These are phyloP conservation scores for Zymoseptoria pseudotritici DNA, from an alignment of 2,329 filamentous ascomycete species.

Conservation along the genomic window DNA sequence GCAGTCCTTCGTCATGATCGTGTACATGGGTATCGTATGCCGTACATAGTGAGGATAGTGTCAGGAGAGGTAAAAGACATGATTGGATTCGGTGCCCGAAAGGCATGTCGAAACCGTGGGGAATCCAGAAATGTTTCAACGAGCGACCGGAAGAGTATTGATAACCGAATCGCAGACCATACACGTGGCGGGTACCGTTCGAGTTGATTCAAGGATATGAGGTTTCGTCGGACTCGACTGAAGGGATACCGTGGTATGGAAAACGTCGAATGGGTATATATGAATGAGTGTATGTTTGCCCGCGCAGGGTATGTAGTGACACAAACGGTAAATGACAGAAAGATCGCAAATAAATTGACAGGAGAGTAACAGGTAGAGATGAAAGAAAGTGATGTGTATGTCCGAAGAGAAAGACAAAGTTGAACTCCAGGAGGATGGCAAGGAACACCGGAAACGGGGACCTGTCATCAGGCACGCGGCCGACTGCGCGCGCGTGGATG, in stretches of 20 bases:
- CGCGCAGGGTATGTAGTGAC: neutral
- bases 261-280: neutral
- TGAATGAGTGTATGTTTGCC: neutral
- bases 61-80: neutral
- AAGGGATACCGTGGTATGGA: neutral
- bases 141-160: neutral
- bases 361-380: neutral
- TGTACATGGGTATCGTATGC: constrained; percentile 1
- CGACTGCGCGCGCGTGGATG: neutral
- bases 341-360: neutral
- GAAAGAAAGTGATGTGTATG: neutral
- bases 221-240: neutral
- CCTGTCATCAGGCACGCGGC: no score
- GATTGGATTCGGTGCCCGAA: neutral
- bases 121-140: neutral
- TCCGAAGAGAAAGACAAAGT: neutral
- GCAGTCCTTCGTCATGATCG: constrained; percentile 5
- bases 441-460: no score
- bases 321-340: neutral
- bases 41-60: neutral
- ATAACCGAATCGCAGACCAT: neutral
- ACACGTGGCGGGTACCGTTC: neutral
- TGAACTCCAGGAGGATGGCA: neutral
- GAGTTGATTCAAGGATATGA: neutral
- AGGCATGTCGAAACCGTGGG: neutral